Conservation (phyloP, 768 basidiomycete species). For the Arthromyces matolae region DNA sequence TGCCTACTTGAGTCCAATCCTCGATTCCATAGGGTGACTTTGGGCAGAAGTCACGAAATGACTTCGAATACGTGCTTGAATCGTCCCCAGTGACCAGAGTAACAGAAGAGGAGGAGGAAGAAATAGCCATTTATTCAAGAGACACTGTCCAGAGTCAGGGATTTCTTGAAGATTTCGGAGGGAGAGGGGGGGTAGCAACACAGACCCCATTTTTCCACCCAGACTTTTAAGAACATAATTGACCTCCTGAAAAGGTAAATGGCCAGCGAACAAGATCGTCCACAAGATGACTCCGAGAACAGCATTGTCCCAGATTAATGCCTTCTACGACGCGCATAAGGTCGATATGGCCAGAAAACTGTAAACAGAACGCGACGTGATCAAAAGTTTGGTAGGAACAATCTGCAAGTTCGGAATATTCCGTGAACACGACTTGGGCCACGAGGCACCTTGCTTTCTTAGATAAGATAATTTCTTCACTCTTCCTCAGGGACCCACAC, state of each 20-base stretch:
- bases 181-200: slow-evolving; percentile 1
- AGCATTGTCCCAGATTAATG: no score
- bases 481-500: no score
- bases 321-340: slow-evolving; percentile 1
- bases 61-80: neutral
- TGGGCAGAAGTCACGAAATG: neutral
- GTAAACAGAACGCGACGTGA: neutral
- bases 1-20: slow-evolving; percentile 4
- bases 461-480: no score
- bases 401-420: slow-evolving; percentile 12
- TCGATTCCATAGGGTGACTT: neutral
- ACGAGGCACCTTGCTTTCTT: no score
- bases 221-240: no score
- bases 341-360: neutral
- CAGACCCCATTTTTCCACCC: no score
- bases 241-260: no score
- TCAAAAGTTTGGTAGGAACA: slow-evolving; percentile 4
- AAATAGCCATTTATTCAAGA: no score
- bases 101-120: neutral
- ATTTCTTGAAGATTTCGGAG: neutral
- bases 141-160: neutral
- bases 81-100: neutral
- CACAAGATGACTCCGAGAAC: no score
- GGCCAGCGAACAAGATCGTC: no score
- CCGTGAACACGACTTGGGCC: slow-evolving; percentile 11